Percentiles rank a stretch among this genome's conserved stretches.
phyloP scores from a whole-genome alignment of 306 rosid genomes.

The Mimosa bimucronata region DNA sequence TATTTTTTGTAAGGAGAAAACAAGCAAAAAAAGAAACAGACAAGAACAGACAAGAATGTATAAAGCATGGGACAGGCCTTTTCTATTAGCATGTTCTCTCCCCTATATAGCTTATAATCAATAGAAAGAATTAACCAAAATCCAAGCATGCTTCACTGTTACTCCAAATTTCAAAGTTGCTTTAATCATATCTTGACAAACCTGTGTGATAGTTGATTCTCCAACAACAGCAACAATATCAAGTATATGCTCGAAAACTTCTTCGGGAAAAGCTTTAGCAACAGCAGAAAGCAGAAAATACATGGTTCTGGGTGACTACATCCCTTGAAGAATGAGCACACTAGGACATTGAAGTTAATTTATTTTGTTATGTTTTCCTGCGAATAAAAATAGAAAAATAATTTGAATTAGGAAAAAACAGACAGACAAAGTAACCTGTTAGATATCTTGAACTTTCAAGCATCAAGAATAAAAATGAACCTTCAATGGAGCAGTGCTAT shows the following conservation, averaged over 20 bases:
- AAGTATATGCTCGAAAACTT: conserved; percentile 60
- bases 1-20: neutral
- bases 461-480: conserved; percentile 40
- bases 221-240: conserved; percentile 74
- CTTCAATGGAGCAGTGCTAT: conserved; percentile 39
- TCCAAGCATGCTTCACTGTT: too few species aligned
- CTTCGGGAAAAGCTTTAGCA: conserved; percentile 65
- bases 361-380: conserved; percentile 56
- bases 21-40: neutral
- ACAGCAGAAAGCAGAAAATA: conserved; percentile 68
- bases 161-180: conserved; percentile 25
- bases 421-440: conserved; percentile 2
- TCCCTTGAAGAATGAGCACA: conserved; percentile 58
- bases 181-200: conserved; percentile 40
- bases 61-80: neutral
- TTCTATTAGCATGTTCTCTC: too few species aligned
- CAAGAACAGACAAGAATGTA: neutral
- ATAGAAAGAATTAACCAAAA: neutral
- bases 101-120: neutral
- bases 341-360: conserved; percentile 56
- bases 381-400: conserved; percentile 19
- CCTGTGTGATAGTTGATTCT: conserved; percentile 82
- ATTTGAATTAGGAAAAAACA: conserved; percentile 21
- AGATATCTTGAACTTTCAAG: neutral
- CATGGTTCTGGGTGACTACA: conserved; percentile 73